Conservation (phyloP, 176 grass and related monocot species). For the Saccharum spontaneum region DNA sequence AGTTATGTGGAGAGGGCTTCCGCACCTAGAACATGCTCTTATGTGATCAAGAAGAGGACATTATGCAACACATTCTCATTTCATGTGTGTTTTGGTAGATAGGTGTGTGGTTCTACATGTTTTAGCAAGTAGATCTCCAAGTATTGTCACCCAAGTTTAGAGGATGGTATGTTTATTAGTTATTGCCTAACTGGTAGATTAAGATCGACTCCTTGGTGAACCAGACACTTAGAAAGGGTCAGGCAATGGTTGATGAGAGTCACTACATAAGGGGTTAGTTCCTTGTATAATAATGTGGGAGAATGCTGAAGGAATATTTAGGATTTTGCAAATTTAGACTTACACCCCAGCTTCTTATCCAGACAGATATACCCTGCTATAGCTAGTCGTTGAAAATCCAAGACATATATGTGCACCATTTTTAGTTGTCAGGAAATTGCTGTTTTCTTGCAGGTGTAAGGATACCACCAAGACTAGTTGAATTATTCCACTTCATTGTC, state of each 20-base stretch:
- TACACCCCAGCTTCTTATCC: too few relatives aligned
- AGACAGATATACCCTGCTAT: too few relatives aligned
- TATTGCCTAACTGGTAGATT: not conserved
- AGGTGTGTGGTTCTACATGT: not conserved
- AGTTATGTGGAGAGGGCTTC: not conserved
- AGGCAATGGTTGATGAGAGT: not conserved
- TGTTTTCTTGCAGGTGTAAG: not conserved
- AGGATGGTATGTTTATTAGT: not conserved
- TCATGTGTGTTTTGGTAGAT: not conserved
- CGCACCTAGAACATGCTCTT: not conserved
- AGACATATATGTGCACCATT: not conserved
- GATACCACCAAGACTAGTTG: not conserved
- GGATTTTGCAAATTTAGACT: not conserved
- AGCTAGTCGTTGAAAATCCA: too few relatives aligned
- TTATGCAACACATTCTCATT: not conserved
- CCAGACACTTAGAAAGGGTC: not conserved
- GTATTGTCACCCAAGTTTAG: not conserved
- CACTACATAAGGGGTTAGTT: not conserved
- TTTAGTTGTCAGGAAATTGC: not conserved
- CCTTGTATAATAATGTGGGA: not conserved
- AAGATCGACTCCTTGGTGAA: not conserved
- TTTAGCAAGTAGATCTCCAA: not conserved
- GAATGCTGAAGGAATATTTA: not conserved
- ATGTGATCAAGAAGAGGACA: not conserved
- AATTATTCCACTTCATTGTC: not conserved